Evolutionary conservation across 1,139 yeast species (phyloP), one percentile per base, ranked within the genome.

Genomic region (Candida neerlandica): DNA sequence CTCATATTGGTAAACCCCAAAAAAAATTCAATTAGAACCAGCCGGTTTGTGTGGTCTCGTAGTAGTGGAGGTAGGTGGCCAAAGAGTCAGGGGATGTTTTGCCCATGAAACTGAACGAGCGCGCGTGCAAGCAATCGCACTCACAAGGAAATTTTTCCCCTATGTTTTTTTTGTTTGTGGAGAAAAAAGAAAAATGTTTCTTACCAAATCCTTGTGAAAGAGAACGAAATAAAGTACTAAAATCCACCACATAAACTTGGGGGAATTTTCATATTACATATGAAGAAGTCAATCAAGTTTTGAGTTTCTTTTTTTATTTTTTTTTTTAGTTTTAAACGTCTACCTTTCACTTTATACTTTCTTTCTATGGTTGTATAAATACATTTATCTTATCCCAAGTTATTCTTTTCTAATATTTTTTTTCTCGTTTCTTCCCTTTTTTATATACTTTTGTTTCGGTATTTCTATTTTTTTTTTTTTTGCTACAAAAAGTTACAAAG

Each of bases 211-310:
- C 42, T 26, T 39, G 42, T 39, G 42, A 39, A 39, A 39, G 14
- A 5, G 27, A 15, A 9, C 11, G 9, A 33, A 33, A 14, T 10
- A 9, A 14, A 33, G 37, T 14, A 11, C 34, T 5, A 6, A n/a
- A 6, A n/a, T n/a, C n/a, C n/a, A 7, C 34, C 15, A 11, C 6
- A 30, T 14, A n/a, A n/a, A 6, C 4, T n/a, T 30, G 34, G 41
- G 32, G 30, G 23, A 26, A 38, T 23, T 38, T 38, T 38, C 41
- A 38, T 30, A 38, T 38, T 38, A 38, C 41, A 27, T 38, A 12
- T 21, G 34, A 30, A 30, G 34, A 29, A 37, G n/a, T 37, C 14
- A 21, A n/a, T 37, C 5, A 14, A n/a, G 4, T 19, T 14, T 9
- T 33, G 11, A 29, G 11, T 4, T 30, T 30, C 19, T 33, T 33